Conservation (phyloP, 805 yeast species). For the Ogataea neopini region DNA sequence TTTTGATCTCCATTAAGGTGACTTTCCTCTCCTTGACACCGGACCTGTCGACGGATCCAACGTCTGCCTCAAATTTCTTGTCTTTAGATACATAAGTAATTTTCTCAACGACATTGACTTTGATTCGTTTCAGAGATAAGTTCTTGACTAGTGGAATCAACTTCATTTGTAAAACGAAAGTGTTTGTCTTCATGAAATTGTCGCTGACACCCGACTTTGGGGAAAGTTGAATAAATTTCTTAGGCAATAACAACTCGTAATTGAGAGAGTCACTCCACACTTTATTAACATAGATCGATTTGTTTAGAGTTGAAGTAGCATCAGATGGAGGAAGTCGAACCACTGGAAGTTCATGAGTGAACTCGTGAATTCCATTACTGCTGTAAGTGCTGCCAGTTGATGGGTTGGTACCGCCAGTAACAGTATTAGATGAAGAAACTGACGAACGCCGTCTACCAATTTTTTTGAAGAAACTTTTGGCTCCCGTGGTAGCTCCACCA, state of each 20-base stretch:
- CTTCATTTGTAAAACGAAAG: conserved; percentile 57
- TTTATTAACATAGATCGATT: conserved; percentile 74
- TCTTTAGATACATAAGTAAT: conserved; percentile 62
- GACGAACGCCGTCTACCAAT: conserved; percentile 26
- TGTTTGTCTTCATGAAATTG: conserved; percentile 22
- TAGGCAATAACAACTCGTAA: conserved; percentile 71
- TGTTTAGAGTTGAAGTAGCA: conserved; percentile 60
- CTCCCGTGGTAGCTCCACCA: not conserved
- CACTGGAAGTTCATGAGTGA: conserved; percentile 44
- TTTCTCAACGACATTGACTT: conserved; percentile 65
- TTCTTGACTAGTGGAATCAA: conserved; percentile 66
- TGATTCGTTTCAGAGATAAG: conserved; percentile 60
- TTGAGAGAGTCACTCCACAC: conserved; percentile 72
- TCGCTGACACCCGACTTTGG: conserved; percentile 42
- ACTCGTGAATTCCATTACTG: conserved; percentile 33
- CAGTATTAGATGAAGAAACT: conserved; percentile 11
- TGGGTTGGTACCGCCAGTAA: conserved; percentile 10
- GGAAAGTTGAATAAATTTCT: conserved; percentile 66
- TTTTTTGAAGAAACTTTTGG: conserved; percentile 27
- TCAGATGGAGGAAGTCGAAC: conserved; percentile 57
- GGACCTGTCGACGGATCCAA: conserved; percentile 38
- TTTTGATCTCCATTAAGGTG: conserved; percentile 63
- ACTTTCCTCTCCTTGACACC: conserved; percentile 52
- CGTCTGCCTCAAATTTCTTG: conserved; percentile 53
- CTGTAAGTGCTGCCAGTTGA: not conserved